Base-by-base conservation (phyloP, 2,329 filamentous ascomycete species). In the Calonectria crousiana region DNA sequence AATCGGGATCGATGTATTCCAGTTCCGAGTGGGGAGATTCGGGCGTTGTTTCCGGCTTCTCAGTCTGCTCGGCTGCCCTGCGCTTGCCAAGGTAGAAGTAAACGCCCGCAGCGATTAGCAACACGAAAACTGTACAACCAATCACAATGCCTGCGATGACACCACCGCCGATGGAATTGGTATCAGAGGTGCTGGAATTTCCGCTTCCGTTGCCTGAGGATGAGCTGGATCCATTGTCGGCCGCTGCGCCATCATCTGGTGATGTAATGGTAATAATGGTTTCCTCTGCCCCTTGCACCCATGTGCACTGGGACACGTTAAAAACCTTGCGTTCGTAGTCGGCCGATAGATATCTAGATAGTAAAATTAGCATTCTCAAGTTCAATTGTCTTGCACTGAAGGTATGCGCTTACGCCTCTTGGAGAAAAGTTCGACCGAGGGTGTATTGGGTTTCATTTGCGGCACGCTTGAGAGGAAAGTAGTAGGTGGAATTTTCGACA, bases 301-400 rank as follows among this genome's bases (percentile, higher is more conserved):
- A 69, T 11, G 51, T 60, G 30, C 67, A 69, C 36, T 69, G 67
- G 14, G 67, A 69, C 3, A 69, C 67, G 28, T 69, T 69, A 36
- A 75, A 78, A 36, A 72, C 71, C 16, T 66, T 69, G 13, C 75
- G 74, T 51, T 77, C 75, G 23, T 77, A 77, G n/a, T 77, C 74
- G 23, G 67, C 75, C 9, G 75, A 66, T 38, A 77, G 32, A 41
- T 77, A 69, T 2, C 67, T 69, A 36, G 10, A 20, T 6, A 18
- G 5, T 5, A 26, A 1, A 3, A 16, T 47, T 20, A 67, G 49
- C 20, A 51, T 26, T 3, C 41, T 47, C 13, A 16, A 4, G 5
- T 41, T 41, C 14, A 6, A n/a, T 44, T 6, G 8, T 44, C 8
- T 47, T 11, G 4, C 41, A 3, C 8, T 0, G 20, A 20, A 20